Base-by-base conservation (phyloP, 352 stramenopile species). In the Pythium aristosporum region DNA sequence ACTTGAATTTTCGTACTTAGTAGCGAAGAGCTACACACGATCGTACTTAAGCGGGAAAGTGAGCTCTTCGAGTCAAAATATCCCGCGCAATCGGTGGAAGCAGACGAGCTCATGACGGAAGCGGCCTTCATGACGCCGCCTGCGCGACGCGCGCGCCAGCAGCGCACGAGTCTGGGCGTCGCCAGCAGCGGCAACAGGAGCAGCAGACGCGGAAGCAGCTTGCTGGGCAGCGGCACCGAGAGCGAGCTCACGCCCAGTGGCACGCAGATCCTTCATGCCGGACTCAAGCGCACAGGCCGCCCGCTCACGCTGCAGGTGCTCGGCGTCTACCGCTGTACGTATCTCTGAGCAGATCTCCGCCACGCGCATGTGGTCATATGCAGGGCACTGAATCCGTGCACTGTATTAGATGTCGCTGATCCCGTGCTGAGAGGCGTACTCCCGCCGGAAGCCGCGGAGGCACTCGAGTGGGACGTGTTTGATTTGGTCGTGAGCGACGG, bases 401-500 rank as follows among this genome's bases (percentile, higher is more conserved):
- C 18, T 46, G 25, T 20, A 3, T 9, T 21, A 92, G 83, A 90
- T 34, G 42, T 88, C 23, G 69, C 56, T 2, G 83, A 90, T 49
- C 83, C 80, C 1, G 65, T 59, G 43, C 55, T 86, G 5, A 69
- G 63, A 44, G 25, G 69, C n/a, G 61, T 71, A 49, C 68, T 92
- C 6, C 67, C 69, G 3, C 20, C 39, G 3, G 32, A 28, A 2
- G 71, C 74, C 12, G 34, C 43, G 2, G 18, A 51, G 2, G 34
- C 23, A 1, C 47, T 68, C 34, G 61, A 75, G 5, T 61, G 56
- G 34, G 71, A 89, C 52, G 72, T 80, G 15, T 89, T 88, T 41
- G 83, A 92, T 57, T 39, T 89, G 42, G 50, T 92, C 15, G 34
- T 92, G 53, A 92, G 79, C 59, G 83, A 92, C 46, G 83, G 79